These are phyloP conservation scores for Lentinus tigrinus DNA, from an alignment of 768 basidiomycete genomes.

Conservation along the genomic window DNA sequence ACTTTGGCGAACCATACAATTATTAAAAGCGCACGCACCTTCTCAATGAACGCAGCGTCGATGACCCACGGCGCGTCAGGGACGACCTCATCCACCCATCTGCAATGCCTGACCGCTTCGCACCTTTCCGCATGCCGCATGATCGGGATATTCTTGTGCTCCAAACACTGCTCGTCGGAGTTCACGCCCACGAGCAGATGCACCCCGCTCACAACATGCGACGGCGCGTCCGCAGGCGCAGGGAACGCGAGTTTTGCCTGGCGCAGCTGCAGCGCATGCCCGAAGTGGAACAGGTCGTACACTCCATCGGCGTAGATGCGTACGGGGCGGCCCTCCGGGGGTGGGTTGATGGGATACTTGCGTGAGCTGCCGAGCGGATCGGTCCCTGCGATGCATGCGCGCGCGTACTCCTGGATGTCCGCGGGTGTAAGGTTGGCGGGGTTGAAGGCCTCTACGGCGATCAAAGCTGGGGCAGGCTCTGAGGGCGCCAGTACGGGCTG, in stretches of 20 bases:
- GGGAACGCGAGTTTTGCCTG: conserved; percentile 93
- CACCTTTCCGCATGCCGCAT: conserved; percentile 91
- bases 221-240: conserved; percentile 6
- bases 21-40: conserved; percentile 32
- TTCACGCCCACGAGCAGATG: conserved; percentile 93
- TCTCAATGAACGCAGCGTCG: conserved; percentile 76
- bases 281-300: conserved; percentile 97
- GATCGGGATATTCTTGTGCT: conserved; percentile 79
- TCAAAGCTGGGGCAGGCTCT: conserved; percentile 23
- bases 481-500: conserved; percentile 14
- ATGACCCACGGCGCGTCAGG: conserved; percentile 92
- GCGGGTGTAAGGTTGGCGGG: conserved; percentile 66
- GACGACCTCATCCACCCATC: conserved; percentile 95
- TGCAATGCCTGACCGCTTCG: conserved; percentile 92
- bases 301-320: conserved; percentile 96
- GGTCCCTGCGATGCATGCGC: conserved; percentile 71
- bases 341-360: conserved; percentile 82
- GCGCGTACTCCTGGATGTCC: conserved; percentile 80
- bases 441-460: conserved; percentile 44
- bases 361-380: conserved; percentile 36
- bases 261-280: conserved; percentile 94
- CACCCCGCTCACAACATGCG: conserved; percentile 52
- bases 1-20: too few relatives aligned
- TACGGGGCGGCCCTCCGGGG: conserved; percentile 76
- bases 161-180: conserved; percentile 78